Conservation (phyloP, 352 stramenopile genomes). For the Phytophthora brassicae region DNA sequence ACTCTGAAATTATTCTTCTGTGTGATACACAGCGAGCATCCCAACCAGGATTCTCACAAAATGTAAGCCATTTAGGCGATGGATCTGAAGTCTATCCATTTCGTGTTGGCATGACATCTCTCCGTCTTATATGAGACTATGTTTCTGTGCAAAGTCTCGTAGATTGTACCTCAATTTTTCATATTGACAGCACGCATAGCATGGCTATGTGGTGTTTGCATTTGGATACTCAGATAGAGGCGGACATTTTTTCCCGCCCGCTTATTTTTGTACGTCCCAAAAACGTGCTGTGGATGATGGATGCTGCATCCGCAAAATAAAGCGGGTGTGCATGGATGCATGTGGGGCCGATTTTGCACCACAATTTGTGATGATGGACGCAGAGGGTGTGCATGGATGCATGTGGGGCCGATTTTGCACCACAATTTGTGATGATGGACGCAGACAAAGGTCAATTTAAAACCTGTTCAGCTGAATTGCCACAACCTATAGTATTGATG, state of each 20-base stretch:
- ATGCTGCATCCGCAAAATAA: no score
- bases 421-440: background rate
- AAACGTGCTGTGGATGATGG: no score
- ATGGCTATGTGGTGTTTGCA: constrained; percentile 8
- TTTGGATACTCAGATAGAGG: constrained; percentile 2
- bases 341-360: no score
- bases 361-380: no score
- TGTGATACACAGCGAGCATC: constrained; percentile 12
- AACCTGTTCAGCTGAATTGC: no score
- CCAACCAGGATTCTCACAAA: no score
- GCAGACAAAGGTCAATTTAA: background rate
- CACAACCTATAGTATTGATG: background rate
- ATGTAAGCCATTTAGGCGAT: no score
- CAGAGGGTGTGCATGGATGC: no score
- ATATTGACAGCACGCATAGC: background rate
- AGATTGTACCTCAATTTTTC: constrained; percentile 1
- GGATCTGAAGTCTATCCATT: no score
- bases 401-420: background rate
- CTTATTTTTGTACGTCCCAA: background rate
- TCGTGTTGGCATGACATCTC: no score
- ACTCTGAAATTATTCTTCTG: background rate
- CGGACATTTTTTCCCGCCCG: background rate
- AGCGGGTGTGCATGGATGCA: no score
- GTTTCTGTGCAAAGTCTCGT: background rate
- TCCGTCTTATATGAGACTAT: background rate